A percentile compares a stretch with the other conserved stretches of the same genome.
phyloP scores from a whole-genome alignment of 2,329 filamentous ascomycete genomes.

The Lomentospora prolificans region DNA sequence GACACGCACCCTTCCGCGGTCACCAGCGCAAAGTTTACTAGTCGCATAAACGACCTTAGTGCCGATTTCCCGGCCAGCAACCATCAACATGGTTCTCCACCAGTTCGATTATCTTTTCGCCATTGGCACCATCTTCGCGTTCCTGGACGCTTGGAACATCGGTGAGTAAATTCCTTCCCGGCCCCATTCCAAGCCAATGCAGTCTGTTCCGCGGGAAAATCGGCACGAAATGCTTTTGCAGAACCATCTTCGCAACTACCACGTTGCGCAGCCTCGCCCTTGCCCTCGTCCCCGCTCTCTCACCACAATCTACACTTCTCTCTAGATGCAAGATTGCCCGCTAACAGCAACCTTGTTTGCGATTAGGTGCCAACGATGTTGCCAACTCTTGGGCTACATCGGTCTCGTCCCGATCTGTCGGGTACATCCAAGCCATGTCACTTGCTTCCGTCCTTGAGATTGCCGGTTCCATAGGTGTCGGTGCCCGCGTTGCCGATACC shows the following conservation, averaged over 20 bases:
- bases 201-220: no score
- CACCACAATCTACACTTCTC: no score
- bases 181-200: no score
- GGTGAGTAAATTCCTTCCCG: constrained; percentile 26
- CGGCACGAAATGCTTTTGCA: no score
- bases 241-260: no score
- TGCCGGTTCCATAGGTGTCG: constrained; percentile 48
- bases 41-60: not conserved
- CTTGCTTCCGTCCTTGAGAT: constrained; percentile 52
- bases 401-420: constrained; percentile 58
- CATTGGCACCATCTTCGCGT: constrained; percentile 54
- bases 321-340: no score
- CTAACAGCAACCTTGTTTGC: not conserved
- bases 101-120: constrained; percentile 56
- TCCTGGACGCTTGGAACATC: constrained; percentile 58
- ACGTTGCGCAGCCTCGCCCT: no score
- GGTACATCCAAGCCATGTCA: constrained; percentile 50
- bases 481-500: constrained; percentile 49
- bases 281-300: not conserved
- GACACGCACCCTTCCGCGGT: not conserved
- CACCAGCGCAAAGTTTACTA: not conserved
- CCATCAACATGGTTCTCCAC: constrained; percentile 26
- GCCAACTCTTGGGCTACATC: constrained; percentile 67
- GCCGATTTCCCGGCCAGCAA: not conserved
- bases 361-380: constrained; percentile 49